A percentile compares a stretch with the other conserved stretches of the same genome.
Conservation (phyloP, 1,284 basidiomycete species). For the Cutaneotrichosporon cyanovorans region DNA sequence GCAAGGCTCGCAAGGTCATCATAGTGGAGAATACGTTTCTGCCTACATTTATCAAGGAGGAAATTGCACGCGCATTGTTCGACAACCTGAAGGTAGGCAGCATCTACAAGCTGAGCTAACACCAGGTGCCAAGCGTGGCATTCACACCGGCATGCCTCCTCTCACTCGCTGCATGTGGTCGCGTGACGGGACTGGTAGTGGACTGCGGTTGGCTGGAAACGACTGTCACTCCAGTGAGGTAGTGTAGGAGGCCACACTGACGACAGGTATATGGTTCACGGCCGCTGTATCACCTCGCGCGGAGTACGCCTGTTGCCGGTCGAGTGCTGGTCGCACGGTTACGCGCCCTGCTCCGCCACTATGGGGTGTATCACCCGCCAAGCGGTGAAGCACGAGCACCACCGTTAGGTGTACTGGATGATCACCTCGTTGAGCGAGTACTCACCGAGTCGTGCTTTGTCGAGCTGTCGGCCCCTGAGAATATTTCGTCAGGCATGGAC, state of each 20-base stretch:
- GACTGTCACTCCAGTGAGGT: slow-evolving; percentile 72
- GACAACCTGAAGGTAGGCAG: slow-evolving; percentile 79
- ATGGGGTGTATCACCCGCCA: slow-evolving; percentile 47
- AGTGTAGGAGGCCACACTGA: neutral
- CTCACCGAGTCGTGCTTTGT: slow-evolving; percentile 41
- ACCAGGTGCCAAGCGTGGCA: slow-evolving; percentile 82
- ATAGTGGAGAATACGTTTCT: slow-evolving; percentile 82
- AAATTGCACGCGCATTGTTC: slow-evolving; percentile 77
- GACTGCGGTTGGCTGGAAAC: slow-evolving; percentile 89
- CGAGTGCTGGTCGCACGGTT: slow-evolving; percentile 65
- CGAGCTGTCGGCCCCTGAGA: neutral
- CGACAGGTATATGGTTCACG: slow-evolving; percentile 78
- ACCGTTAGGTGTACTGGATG: slow-evolving; percentile 18
- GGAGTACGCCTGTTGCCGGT: slow-evolving; percentile 75
- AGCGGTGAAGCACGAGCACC: neutral
- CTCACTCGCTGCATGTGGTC: slow-evolving; percentile 72
- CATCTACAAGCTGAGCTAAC: slow-evolving; percentile 3
- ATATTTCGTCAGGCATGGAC: neutral
- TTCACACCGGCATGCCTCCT: slow-evolving; percentile 83
- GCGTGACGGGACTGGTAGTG: slow-evolving; percentile 84
- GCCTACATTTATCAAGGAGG: slow-evolving; percentile 77
- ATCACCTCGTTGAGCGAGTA: slow-evolving; percentile 30
- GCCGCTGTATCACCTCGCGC: slow-evolving; percentile 70
- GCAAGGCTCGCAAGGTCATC: slow-evolving; percentile 87
- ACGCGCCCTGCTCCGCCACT: slow-evolving; percentile 66